Conservation (phyloP, 352 stramenopile species). For the Phytophthora hybrid region DNA sequence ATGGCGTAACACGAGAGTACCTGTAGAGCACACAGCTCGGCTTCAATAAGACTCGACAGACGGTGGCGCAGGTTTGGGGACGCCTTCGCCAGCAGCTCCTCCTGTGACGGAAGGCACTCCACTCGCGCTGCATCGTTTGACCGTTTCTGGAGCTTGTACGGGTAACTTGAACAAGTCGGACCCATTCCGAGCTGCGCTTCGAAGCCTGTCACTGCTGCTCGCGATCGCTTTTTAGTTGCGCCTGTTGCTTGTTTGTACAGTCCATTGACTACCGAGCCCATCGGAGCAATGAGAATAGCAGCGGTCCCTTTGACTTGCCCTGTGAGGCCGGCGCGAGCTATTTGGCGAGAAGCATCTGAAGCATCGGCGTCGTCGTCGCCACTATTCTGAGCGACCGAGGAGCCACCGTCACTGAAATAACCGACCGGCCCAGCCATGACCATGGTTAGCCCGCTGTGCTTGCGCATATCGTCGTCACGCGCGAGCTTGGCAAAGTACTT, state of each 20-base stretch:
- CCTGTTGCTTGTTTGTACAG: constrained; percentile 27
- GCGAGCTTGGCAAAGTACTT: constrained; percentile 91
- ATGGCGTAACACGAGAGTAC: constrained; percentile 81
- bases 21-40: constrained; percentile 82
- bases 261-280: constrained; percentile 20
- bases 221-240: constrained; percentile 46
- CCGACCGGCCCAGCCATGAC: constrained; percentile 30
- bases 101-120: constrained; percentile 66
- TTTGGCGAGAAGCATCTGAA: constrained; percentile 29
- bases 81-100: constrained; percentile 79
- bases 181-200: constrained; percentile 16
- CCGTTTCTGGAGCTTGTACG: constrained; percentile 40
- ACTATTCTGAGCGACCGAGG: constrained; percentile 64
- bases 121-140: constrained; percentile 36
- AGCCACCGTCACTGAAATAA: constrained; percentile 77
- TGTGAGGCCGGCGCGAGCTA: constrained; percentile 1
- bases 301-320: constrained; percentile 33
- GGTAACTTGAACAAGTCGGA: constrained; percentile 11
- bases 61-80: constrained; percentile 75
- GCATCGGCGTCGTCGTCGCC: constrained; percentile 56
- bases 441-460: constrained; percentile 45
- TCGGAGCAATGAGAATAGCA: constrained; percentile 30
- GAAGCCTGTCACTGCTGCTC: constrained; percentile 21
- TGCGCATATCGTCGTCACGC: constrained; percentile 76
- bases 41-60: constrained; percentile 78